A percentile compares a stretch with the other conserved stretches of the same genome.
phyloP scores from a whole-genome alignment of 129 eudicot species.

The Chrysanthemum lavandulifolium region DNA sequence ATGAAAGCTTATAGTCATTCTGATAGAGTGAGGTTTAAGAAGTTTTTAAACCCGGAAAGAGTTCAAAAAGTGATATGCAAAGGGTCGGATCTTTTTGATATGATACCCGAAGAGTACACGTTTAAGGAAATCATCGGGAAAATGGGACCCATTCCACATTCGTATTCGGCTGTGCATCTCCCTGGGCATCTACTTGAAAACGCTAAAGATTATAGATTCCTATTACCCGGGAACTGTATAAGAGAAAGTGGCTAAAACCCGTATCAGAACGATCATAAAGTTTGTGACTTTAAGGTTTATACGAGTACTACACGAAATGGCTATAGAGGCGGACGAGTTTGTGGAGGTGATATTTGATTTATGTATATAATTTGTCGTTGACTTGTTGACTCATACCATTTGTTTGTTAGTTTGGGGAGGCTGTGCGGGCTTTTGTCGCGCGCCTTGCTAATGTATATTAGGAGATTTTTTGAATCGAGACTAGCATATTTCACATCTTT shows the following conservation, averaged over 20 bases:
- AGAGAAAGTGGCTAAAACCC: conserved; percentile 65
- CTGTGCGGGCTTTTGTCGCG: neutral
- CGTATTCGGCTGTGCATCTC: conserved; percentile 90
- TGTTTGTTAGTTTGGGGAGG: conserved; percentile 25
- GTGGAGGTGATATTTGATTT: conserved; percentile 21
- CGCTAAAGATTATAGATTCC: conserved; percentile 57
- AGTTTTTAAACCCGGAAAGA: conserved; percentile 68
- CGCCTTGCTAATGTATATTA: conserved; percentile 27
- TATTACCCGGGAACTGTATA: conserved; percentile 80
- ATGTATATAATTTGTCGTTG: conserved; percentile 35
- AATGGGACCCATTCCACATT: conserved; percentile 89
- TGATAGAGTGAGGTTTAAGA: conserved; percentile 75
- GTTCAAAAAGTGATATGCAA: conserved; percentile 72
- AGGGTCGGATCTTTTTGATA: conserved; percentile 83
- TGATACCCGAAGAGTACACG: conserved; percentile 90
- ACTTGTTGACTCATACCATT: conserved; percentile 9
- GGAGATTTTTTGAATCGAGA: conserved; percentile 55
- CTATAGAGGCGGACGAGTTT: conserved; percentile 34
- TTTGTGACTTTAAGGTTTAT: conserved; percentile 8
- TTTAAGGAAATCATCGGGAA: conserved; percentile 81
- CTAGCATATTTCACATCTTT: conserved; percentile 40
- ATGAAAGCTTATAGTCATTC: conserved; percentile 92
- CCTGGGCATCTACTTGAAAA: conserved; percentile 71
- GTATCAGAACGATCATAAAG: conserved; percentile 5
- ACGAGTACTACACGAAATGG: conserved; percentile 21